Conservation (phyloP, 345 rosid species). For the Gossypium arboreum region DNA sequence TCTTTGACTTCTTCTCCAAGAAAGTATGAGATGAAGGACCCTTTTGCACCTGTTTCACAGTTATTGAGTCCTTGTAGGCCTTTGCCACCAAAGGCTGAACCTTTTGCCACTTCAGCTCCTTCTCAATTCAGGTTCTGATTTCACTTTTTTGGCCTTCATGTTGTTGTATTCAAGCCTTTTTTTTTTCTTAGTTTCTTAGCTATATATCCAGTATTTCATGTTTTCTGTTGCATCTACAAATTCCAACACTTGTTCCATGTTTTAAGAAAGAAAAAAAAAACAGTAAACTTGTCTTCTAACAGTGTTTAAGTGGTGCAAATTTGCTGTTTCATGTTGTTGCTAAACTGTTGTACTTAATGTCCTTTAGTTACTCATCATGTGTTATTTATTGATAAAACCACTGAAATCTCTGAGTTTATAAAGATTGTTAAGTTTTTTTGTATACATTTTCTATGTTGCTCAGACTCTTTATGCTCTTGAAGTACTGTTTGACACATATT, state of each 20-base stretch:
- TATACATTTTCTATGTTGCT: neutral
- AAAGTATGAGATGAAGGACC: slow-evolving; percentile 40
- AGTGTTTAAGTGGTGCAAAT: neutral
- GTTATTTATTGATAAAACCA: neutral
- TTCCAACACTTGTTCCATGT: neutral
- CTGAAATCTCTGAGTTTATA: neutral
- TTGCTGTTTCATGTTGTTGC: neutral
- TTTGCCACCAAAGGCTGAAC: slow-evolving; percentile 48
- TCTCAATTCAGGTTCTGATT: slow-evolving; percentile 64
- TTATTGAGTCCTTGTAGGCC: slow-evolving; percentile 55
- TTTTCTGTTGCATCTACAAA: neutral
- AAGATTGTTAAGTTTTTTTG: neutral
- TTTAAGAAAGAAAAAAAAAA: neutral
- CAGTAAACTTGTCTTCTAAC: neutral
- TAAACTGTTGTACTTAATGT: neutral
- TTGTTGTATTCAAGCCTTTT: neutral
- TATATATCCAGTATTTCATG: neutral
- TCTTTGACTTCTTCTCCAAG: slow-evolving; percentile 45
- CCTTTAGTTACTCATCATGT: neutral
- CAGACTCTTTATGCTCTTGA: too few relatives aligned
- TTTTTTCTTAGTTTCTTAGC: neutral
- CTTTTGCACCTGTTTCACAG: slow-evolving; percentile 49
- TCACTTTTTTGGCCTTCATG: neutral
- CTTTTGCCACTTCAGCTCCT: slow-evolving; percentile 41
- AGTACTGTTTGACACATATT: too few relatives aligned